Conservation (phyloP, 2,329 filamentous ascomycete genomes). For the Fusarium sp. region DNA sequence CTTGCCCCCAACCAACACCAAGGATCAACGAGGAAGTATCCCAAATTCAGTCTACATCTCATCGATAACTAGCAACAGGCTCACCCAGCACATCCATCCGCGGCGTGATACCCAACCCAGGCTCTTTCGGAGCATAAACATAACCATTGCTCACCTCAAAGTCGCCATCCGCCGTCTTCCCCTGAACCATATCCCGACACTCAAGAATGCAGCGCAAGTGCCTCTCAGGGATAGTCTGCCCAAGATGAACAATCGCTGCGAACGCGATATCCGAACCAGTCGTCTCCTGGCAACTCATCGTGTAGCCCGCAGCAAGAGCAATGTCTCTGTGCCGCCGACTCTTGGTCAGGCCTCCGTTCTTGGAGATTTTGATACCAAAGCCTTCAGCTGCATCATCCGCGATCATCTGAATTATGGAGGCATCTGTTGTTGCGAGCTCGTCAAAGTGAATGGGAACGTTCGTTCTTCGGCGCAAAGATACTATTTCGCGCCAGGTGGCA, state of each 20-base stretch:
- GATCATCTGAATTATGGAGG: conserved; percentile 28
- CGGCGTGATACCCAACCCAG: conserved; percentile 24
- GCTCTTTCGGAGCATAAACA: conserved; percentile 24
- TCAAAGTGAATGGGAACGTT: conserved; percentile 32
- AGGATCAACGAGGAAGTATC: background rate
- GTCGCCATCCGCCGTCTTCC: conserved; percentile 31
- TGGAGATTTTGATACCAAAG: conserved; percentile 36
- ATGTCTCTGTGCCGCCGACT: conserved; percentile 33
- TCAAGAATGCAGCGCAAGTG: conserved; percentile 34
- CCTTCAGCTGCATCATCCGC: conserved; percentile 34
- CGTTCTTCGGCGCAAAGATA: conserved; percentile 23
- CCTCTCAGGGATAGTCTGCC: conserved; percentile 28
- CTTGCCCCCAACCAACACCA: background rate
- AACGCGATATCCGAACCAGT: conserved; percentile 33
- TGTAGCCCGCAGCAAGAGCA: conserved; percentile 32
- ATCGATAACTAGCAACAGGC: conserved; percentile 31
- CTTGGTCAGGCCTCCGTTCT: conserved; percentile 33
- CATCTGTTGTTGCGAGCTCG: conserved; percentile 29
- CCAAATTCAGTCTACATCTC: background rate
- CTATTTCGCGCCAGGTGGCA: conserved; percentile 27
- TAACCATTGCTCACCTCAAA: conserved; percentile 28
- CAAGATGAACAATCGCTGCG: conserved; percentile 33
- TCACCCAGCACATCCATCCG: conserved; percentile 32
- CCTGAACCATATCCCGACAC: conserved; percentile 26
- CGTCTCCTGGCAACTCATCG: conserved; percentile 34